Evolutionary conservation across 768 basidiomycete species (phyloP).

Genomic region (Rhizopogon roseolus): DNA sequence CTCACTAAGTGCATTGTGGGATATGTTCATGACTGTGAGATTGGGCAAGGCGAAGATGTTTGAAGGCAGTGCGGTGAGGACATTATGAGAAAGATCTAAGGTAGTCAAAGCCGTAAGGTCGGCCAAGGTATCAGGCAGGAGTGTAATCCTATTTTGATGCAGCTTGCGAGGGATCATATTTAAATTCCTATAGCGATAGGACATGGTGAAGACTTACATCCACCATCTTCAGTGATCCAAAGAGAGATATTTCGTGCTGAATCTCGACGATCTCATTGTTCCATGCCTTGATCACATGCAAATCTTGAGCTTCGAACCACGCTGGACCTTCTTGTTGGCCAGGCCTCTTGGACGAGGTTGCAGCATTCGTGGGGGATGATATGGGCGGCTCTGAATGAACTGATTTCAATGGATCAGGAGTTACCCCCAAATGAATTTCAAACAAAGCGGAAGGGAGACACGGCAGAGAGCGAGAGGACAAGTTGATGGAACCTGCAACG

Average conservation of each 20-base stretch:
- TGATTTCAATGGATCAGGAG: constrained; percentile 61
- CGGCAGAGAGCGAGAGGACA: constrained; percentile 65
- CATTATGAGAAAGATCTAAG: constrained; percentile 74
- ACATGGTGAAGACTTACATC: constrained; percentile 50
- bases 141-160: constrained; percentile 64
- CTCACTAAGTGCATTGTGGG: constrained; percentile 59
- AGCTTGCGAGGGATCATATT: constrained; percentile 37
- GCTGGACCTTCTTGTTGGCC: constrained; percentile 45
- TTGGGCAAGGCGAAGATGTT: constrained; percentile 67
- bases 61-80: constrained; percentile 54
- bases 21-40: constrained; percentile 61
- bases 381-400: constrained; percentile 57
- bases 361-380: constrained; percentile 31
- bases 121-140: constrained; percentile 60
- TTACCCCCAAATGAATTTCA: constrained; percentile 74
- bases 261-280: constrained; percentile 77
- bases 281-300: constrained; percentile 71
- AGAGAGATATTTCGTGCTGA: constrained; percentile 79
- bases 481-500: constrained; percentile 64
- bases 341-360: constrained; percentile 30
- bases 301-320: constrained; percentile 82
- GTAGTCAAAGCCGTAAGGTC: constrained; percentile 63
- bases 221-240: constrained; percentile 74
- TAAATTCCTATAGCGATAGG: neutral
- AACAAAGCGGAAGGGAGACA: constrained; percentile 77